Percentiles rank a stretch among this genome's conserved stretches.
phyloP scores from a whole-genome alignment of 345 rosid genomes.

The Eucalyptus curtisii region DNA sequence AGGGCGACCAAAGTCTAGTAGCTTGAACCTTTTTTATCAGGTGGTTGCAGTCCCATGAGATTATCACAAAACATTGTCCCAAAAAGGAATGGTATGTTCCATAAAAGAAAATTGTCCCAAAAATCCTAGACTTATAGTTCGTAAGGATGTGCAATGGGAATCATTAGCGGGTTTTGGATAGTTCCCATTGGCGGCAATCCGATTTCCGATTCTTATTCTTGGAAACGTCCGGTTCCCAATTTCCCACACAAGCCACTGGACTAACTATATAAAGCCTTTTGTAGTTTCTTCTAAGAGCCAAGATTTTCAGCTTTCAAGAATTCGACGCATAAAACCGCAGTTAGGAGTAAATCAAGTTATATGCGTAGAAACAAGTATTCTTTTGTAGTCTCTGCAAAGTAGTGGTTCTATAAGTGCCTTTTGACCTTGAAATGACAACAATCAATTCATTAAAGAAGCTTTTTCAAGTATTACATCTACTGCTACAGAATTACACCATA shows the following conservation, averaged over 20 bases:
- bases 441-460: background rate
- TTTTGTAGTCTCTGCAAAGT: background rate
- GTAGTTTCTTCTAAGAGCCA: background rate
- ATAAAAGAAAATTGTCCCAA: background rate
- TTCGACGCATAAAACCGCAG: background rate
- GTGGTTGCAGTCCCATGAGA: background rate
- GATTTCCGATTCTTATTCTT: accelerated
- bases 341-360: background rate
- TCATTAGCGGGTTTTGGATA: too few relatives aligned
- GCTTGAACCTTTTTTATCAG: too few relatives aligned
- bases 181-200: accelerated
- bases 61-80: background rate
- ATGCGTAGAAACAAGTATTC: background rate
- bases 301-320: background rate
- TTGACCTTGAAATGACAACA: background rate
- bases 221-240: too few relatives aligned
- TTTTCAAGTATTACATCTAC: background rate
- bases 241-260: too few relatives aligned
- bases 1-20: too few relatives aligned
- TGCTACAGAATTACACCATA: background rate
- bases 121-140: too few relatives aligned
- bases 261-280: too few relatives aligned
- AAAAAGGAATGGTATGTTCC: background rate
- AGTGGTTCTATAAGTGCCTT: background rate
- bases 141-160: too few relatives aligned